These are phyloP conservation scores for Brassica carinata DNA, from an alignment of 345 rosid species.

Conservation along the genomic window DNA sequence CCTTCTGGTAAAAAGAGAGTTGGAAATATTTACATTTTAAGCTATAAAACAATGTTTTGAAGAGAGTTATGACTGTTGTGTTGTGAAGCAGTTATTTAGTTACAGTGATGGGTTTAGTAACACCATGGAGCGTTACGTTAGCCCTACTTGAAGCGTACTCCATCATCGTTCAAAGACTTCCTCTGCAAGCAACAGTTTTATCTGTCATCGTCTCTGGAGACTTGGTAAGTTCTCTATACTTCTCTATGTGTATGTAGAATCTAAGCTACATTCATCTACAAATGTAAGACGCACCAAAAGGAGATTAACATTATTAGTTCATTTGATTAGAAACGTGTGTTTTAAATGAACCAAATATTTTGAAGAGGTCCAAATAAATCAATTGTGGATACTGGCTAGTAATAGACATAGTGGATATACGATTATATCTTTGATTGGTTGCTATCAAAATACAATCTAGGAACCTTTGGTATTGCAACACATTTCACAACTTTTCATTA, in stretches of 20 bases:
- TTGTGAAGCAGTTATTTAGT: conserved; percentile 59
- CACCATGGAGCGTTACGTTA: conserved; percentile 67
- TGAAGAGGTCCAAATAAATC: conserved; percentile 18
- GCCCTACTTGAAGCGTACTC: conserved; percentile 63
- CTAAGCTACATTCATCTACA: not conserved
- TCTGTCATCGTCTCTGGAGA: conserved; percentile 57
- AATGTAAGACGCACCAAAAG: conserved; percentile 6
- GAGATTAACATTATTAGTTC: not conserved
- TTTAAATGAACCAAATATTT: conserved; percentile 11
- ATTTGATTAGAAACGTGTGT: conserved; percentile 5
- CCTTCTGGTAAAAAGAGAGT: conserved; percentile 52
- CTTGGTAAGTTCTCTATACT: conserved; percentile 44
- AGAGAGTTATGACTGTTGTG: conserved; percentile 5
- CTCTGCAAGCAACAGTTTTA: conserved; percentile 50
- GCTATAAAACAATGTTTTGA: not conserved
- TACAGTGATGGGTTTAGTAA: conserved; percentile 66
- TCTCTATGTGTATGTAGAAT: not conserved
- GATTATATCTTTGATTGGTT: conserved; percentile 16
- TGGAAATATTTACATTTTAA: not conserved
- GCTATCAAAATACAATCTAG: conserved; percentile 26
- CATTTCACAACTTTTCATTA: conserved; percentile 29
- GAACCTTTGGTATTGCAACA: conserved; percentile 7
- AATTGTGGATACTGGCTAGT: conserved; percentile 28
- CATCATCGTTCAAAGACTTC: conserved; percentile 44
- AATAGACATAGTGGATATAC: conserved; percentile 25